Conservation (phyloP, 495 filamentous ascomycete genomes). For the Tirmania nivea region DNA sequence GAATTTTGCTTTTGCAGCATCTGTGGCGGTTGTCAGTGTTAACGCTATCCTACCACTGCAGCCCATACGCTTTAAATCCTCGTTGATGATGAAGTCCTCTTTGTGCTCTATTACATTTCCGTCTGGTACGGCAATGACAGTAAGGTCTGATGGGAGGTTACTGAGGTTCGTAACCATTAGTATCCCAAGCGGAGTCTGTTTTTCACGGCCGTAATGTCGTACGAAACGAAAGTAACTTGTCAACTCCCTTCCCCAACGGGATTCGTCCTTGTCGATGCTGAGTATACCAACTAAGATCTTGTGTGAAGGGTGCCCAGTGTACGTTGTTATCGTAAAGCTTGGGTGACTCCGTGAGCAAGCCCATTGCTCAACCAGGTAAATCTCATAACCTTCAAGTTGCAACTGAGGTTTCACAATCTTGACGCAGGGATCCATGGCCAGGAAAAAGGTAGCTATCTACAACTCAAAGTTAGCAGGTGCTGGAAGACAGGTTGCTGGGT, state of each 20-base stretch:
- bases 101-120: conserved; percentile 66
- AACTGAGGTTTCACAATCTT: conserved; percentile 48
- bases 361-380: conserved; percentile 97
- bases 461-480: too few species aligned
- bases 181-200: conserved; percentile 62
- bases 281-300: conserved; percentile 58
- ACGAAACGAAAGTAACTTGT: background rate
- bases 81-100: conserved; percentile 81
- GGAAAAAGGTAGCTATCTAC: conserved; percentile 30
- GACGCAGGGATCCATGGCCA: conserved; percentile 68
- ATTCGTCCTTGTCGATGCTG: conserved; percentile 22
- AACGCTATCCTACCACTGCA: conserved; percentile 79
- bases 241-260: background rate
- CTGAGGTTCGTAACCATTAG: conserved; percentile 88
- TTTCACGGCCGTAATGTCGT: conserved; percentile 18
- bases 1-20: conserved; percentile 77
- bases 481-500: too few species aligned
- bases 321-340: conserved; percentile 80
- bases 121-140: conserved; percentile 68
- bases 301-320: conserved; percentile 70
- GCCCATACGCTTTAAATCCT: conserved; percentile 74
- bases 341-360: conserved; percentile 38
- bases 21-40: conserved; percentile 48
- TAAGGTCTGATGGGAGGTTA: conserved; percentile 71
- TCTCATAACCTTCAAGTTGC: conserved; percentile 61